A percentile compares a stretch with the other conserved stretches of the same genome.
Evolutionary conservation across 2,329 filamentous ascomycete species (phyloP).

Genomic region (Stemphylium beticola): DNA sequence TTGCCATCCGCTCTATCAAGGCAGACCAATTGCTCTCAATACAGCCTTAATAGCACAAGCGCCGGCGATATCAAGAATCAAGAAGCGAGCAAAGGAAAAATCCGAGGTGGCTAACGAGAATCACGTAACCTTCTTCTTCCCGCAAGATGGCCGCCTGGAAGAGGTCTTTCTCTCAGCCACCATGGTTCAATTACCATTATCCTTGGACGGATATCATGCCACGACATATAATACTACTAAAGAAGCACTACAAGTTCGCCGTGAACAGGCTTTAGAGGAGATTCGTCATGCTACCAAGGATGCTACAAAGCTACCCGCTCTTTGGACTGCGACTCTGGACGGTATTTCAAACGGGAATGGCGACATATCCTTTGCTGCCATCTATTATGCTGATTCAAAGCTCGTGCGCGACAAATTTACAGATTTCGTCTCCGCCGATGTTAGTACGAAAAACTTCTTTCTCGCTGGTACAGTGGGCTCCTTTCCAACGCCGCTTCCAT

Average conservation of each 20-base stretch:
- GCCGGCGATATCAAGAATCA: neutral
- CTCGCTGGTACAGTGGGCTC: conserved; percentile 1
- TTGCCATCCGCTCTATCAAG: conserved; percentile 3
- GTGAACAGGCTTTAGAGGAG: neutral
- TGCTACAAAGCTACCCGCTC: neutral
- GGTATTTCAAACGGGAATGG: conserved; percentile 2
- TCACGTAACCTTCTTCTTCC: conserved; percentile 1
- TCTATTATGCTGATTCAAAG: neutral
- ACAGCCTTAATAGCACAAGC: conserved; percentile 1
- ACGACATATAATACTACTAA: neutral
- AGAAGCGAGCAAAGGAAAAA: neutral
- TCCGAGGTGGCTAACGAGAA: neutral
- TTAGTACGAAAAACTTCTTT: neutral
- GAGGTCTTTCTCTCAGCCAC: conserved; percentile 5
- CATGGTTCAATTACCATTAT: conserved; percentile 1
- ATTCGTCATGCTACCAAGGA: neutral
- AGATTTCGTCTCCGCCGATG: neutral
- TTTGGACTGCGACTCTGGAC: neutral
- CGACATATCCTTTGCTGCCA: conserved; percentile 1
- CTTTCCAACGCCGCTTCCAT: neutral
- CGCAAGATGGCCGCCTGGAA: neutral
- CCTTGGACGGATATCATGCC: conserved; percentile 1
- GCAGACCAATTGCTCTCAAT: conserved; percentile 1
- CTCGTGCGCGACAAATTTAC: neutral
- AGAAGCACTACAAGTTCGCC: neutral